Base-by-base conservation (phyloP, 441 rosid species). In the Populus hybrid region DNA sequence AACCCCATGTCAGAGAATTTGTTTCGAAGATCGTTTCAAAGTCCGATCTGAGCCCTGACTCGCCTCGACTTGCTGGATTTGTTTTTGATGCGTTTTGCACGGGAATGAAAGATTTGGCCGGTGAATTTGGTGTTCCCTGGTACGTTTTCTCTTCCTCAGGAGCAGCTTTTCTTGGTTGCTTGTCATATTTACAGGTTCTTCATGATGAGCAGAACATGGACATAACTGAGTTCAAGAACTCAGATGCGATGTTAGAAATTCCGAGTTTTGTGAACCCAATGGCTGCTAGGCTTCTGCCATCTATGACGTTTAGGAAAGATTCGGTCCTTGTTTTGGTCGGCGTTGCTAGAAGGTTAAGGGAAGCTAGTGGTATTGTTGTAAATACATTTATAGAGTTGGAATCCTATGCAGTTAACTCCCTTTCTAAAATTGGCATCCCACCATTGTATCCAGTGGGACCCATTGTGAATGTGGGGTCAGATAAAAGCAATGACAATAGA, bases 371-470 rank as follows among this genome's bases (percentile, higher is more conserved):
- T 31, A 87, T 90, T 35, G 16, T 89, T n/a, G 73, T 90, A 14
- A 90, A 90, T 68, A 76, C 92, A 0, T 79, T 89, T n/a, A 4
- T 40, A 8, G 88, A 90, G 74, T 77, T 90, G 2, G 97, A 92
- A 69, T 67, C 89, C 0, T 4, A 68, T 23, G 86, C 84, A 0
- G 2, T 87, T 7, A 35, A 67, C 11, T 75, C 78, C 24, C 68
- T 86, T 4, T 68, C 65, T 0, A 56, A 53, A 11, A 77, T 18
- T 26, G 24, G 16, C 67, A 45, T 26, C 26, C 92, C 83, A 38
- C 74, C 82, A 0, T 71, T 84, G 11, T 86, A 89, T 20, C 83
- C 91, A 0, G 83, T 92, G 24, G 94, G 97, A 7, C 93, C 92
- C 3, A 35, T 92, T 1, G 16, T 88, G 74, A 80, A 38, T 3